phyloP scores from a whole-genome alignment of 306 rosid species.

The Herpetospermum pedunculosum region DNA sequence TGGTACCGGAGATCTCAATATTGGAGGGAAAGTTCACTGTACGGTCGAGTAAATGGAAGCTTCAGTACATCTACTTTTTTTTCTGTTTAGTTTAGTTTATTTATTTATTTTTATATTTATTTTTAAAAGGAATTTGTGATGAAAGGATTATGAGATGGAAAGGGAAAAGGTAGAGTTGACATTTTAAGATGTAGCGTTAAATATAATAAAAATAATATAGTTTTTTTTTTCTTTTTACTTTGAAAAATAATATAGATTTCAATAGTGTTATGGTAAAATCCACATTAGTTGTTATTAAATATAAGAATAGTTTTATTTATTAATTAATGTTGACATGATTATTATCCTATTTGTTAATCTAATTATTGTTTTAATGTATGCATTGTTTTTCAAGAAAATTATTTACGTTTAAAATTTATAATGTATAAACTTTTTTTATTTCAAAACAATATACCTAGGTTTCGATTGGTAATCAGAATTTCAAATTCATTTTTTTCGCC shows the following conservation, averaged over 20 bases:
- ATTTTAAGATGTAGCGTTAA: neutral
- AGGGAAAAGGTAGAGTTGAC: neutral
- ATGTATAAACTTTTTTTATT: no score
- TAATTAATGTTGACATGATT: neutral
- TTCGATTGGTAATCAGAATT: no score
- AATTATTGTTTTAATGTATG: neutral
- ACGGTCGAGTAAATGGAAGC: neutral
- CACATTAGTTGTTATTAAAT: neutral
- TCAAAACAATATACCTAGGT: no score
- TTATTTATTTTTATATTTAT: no score
- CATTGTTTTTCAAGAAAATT: no score
- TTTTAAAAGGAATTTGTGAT: no score
- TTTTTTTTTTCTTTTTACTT: no score
- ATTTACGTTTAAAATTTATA: no score
- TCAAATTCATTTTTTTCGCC: no score
- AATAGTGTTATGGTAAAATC: neutral
- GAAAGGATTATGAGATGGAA: neutral
- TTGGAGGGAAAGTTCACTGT: neutral
- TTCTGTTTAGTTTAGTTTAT: no score
- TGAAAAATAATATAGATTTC: no score
- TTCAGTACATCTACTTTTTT: neutral
- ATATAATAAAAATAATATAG: neutral
- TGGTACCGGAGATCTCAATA: neutral
- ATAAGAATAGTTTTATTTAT: neutral
- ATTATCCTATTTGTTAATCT: neutral